Conservation (phyloP, 2,329 filamentous ascomycete genomes). For the Neonectria faginata region DNA sequence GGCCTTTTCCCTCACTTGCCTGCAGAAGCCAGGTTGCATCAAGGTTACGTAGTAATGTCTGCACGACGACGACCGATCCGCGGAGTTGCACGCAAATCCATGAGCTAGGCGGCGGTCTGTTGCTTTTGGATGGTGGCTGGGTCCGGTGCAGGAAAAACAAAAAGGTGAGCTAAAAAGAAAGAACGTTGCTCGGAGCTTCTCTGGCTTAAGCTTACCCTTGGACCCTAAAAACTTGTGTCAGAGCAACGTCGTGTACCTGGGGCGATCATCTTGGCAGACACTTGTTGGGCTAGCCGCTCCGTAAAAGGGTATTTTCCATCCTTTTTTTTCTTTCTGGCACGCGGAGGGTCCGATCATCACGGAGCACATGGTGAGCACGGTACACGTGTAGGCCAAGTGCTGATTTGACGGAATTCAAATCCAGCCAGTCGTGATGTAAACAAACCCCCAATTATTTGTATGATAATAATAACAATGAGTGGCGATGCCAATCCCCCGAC, state of each 20-base stretch:
- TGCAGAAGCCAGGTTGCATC: slow-evolving; percentile 5
- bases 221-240: slow-evolving; percentile 32
- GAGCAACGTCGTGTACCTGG: slow-evolving; percentile 29
- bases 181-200: slow-evolving; percentile 23
- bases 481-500: slow-evolving; percentile 18
- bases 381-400: slow-evolving; percentile 18
- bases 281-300: neutral
- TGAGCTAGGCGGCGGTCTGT: slow-evolving; percentile 9
- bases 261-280: slow-evolving; percentile 8
- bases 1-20: neutral
- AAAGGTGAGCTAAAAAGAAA: slow-evolving; percentile 2
- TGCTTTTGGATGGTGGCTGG: slow-evolving; percentile 8
- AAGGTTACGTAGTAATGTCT: neutral
- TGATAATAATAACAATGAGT: slow-evolving; percentile 5
- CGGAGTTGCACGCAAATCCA: neutral
- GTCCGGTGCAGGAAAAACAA: slow-evolving; percentile 10
- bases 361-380: neutral
- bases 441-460: slow-evolving; percentile 1
- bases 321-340: neutral
- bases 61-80: neutral
- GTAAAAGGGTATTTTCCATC: neutral
- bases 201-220: slow-evolving; percentile 44
- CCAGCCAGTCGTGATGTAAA: slow-evolving; percentile 1
- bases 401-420: slow-evolving; percentile 12
- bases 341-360: slow-evolving; percentile 10